Base-by-base conservation (phyloP, 768 basidiomycete species). In the Crassisporium funariophilum region DNA sequence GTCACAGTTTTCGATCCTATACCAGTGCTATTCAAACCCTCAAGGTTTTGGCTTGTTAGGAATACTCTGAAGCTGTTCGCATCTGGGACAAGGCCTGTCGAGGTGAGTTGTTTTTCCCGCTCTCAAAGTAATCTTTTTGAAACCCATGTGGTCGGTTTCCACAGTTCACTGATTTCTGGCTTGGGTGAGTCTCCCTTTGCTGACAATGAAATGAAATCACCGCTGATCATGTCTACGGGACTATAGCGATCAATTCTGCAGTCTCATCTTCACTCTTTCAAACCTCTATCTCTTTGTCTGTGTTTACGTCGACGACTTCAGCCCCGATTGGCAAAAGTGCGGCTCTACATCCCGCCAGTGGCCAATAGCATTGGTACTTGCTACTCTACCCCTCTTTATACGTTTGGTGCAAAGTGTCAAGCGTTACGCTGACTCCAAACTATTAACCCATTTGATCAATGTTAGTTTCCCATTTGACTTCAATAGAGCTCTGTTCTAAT, bases 151-250 rank as follows among this genome's bases (percentile, higher is more conserved):
- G 22, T 13, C 25, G 20, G 39, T 35, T 37, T 21, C 7, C 29
- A 1, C 46, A 88, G 84, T 93, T 93, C 62, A 68, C 84, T 12
- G 91, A 91, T 72, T 90, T 92, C 81, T 93, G 91, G 91, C 74
- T 92, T 62, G 91, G 88, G 88, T 88, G 64, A 44, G 78, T 60
- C 20, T 40, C 27, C 16, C n/a, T 41, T 31, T 40, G 23, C 35
- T 39, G 16, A 52, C 25, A 22, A 4, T 27, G 29, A 7, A n/a
- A 47, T 36, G 6, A 13, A 16, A 15, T 27, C 37, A 22, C 34
- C 29, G 1, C 20, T 11, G 43, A 21, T 43, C 15, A 15, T 43
- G 34, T 6, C 31, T 34, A 19, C 19, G 31, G 21, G 25, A 6
- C 57, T n/a, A n/a, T n/a, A 91, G 88, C 11, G 91, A 93, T 58